Percentiles rank a stretch among this genome's conserved stretches.
These are phyloP conservation scores for Penicillium vulpinum DNA, from an alignment of 2,329 filamentous ascomycete genomes.

Conservation along the genomic window DNA sequence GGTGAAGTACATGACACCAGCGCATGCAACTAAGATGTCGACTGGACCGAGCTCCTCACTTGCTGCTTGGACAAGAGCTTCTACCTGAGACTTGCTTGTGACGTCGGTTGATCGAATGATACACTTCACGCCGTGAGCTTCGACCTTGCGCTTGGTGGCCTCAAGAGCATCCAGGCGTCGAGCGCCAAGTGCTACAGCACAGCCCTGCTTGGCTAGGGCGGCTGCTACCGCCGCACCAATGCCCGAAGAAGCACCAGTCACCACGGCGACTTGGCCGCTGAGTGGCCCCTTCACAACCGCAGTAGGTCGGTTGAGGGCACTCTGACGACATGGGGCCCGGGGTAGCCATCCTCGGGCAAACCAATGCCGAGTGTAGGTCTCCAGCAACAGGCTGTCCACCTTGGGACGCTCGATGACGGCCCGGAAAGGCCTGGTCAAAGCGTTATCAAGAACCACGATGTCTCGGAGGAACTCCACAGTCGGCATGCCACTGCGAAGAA, in stretches of 20 bases:
- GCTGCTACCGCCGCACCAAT: conserved; percentile 74
- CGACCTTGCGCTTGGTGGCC: conserved; percentile 62
- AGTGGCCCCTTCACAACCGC: conserved; percentile 59
- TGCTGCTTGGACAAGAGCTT: conserved; percentile 62
- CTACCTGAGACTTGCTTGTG: conserved; percentile 65
- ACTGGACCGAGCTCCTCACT: conserved; percentile 66
- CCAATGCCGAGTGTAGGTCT: conserved; percentile 78
- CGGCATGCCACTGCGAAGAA: conserved; percentile 78
- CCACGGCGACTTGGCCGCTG: conserved; percentile 68
- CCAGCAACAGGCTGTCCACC: conserved; percentile 68
- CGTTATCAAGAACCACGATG: conserved; percentile 73
- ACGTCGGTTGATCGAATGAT: conserved; percentile 72
- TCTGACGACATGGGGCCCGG: conserved; percentile 57
- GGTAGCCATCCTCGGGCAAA: conserved; percentile 76
- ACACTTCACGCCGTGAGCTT: conserved; percentile 61
- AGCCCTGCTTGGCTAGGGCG: conserved; percentile 69
- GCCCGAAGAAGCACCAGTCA: conserved; percentile 78
- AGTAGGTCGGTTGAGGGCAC: conserved; percentile 47
- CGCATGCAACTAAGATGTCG: conserved; percentile 77
- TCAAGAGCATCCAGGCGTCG: conserved; percentile 70
- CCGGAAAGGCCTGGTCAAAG: conserved; percentile 62
- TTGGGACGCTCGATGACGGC: conserved; percentile 63
- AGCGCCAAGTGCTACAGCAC: conserved; percentile 70
- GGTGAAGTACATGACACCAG: conserved; percentile 86
- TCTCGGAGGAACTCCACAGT: conserved; percentile 68